phyloP scores from a whole-genome alignment of 495 filamentous ascomycete species.

The Ramalina peruviana region DNA sequence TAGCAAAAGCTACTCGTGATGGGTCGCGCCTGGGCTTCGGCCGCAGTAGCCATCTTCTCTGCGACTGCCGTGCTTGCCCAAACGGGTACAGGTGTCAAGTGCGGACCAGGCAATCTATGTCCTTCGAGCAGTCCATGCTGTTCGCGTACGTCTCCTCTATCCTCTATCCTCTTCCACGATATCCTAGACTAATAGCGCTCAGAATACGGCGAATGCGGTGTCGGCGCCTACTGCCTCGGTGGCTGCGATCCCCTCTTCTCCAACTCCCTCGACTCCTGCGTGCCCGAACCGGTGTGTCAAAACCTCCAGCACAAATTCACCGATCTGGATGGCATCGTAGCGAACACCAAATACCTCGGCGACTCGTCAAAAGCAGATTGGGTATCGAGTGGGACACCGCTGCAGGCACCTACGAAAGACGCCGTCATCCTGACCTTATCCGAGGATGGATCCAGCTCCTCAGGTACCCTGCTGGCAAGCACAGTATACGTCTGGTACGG shows the following conservation, averaged over 20 bases:
- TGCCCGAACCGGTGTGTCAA: conserved; percentile 72
- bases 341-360: conserved; percentile 73
- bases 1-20: conserved; percentile 1
- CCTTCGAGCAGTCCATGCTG: conserved; percentile 72
- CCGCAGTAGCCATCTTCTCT: conserved; percentile 22
- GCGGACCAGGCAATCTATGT: conserved; percentile 50
- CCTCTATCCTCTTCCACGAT: neutral
- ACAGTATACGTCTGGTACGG: conserved; percentile 96
- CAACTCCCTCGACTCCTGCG: conserved; percentile 67
- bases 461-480: conserved; percentile 66
- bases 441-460: conserved; percentile 49
- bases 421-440: conserved; percentile 75
- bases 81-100: conserved; percentile 27
- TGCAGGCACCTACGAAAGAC: conserved; percentile 39
- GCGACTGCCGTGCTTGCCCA: conserved; percentile 21
- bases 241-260: conserved; percentile 85
- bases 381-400: conserved; percentile 69
- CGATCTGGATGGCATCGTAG: conserved; percentile 48
- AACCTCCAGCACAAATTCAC: conserved; percentile 56
- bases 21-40: conserved; percentile 9
- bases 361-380: conserved; percentile 67
- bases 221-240: conserved; percentile 89
- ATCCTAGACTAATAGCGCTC: conserved; percentile 6
- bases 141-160: conserved; percentile 46
- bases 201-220: conserved; percentile 92